Evolutionary conservation across 2,329 filamentous ascomycete genomes (phyloP).

Genomic region (Ophiostoma ulmi): DNA sequence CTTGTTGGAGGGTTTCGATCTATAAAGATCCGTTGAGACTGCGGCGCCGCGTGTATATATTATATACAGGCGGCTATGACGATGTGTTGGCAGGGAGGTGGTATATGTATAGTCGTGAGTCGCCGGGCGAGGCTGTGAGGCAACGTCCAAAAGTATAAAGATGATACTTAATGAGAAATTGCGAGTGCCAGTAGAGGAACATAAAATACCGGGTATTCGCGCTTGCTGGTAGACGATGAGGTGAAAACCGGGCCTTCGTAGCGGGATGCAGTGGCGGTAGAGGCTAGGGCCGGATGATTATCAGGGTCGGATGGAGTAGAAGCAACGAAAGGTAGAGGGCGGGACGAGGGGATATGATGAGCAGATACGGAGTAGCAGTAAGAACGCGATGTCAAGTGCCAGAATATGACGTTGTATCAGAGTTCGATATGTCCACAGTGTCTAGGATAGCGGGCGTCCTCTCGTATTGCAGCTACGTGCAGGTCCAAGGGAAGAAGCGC

Average conservation of each 20-base stretch:
- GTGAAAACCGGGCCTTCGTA: constrained; percentile 13
- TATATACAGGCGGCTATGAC: neutral
- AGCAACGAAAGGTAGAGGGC: neutral
- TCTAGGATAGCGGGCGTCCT: neutral
- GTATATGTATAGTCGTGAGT: neutral
- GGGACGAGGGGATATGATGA: constrained; percentile 7
- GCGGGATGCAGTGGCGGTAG: constrained; percentile 17
- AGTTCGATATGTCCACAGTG: neutral
- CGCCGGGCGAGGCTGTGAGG: neutral
- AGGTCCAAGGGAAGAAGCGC: constrained; percentile 3
- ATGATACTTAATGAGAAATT: neutral
- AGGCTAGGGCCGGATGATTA: neutral
- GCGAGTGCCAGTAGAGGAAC: neutral
- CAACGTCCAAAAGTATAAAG: neutral
- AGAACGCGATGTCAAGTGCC: neutral
- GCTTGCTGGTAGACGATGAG: neutral
- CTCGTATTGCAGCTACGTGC: constrained; percentile 4
- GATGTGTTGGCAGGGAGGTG: neutral
- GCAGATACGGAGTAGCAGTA: neutral
- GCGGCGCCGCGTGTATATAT: neutral
- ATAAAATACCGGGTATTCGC: constrained; percentile 12
- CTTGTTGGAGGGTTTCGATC: neutral
- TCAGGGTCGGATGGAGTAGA: neutral
- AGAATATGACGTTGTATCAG: constrained; percentile 5
- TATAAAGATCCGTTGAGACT: neutral